Evolutionary conservation across 768 basidiomycete species (phyloP), one percentile per base, ranked within the genome.

Genomic region (Xerocomus brunneocitrinus): DNA sequence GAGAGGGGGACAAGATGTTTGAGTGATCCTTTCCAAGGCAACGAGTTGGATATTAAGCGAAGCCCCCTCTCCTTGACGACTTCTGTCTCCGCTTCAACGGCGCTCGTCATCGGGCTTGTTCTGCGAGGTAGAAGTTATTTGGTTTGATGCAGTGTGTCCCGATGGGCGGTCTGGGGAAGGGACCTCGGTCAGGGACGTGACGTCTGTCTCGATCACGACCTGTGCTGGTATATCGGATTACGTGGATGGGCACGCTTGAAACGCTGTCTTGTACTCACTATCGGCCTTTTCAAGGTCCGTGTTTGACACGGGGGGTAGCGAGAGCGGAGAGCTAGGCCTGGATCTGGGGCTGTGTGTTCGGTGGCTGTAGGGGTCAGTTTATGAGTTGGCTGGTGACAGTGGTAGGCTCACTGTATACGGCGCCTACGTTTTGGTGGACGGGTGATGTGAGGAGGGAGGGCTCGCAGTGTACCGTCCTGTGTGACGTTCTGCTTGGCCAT

Each of bases 401-500:
- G 5, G 38, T n/a, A 19, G 19, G 22, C 55, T 46, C 30, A 53
- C 52, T 8, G 24, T 5, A 16, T 14, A 7, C 40, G 59, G 8
- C 49, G 56, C 38, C 8, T 50, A 25, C 25, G 38, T 32, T 51
- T 60, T 13, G 7, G 52, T 22, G 51, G 39, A 22, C 52, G 58
- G n/a, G 55, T 60, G 19, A 60, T 44, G 25, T 56, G 59, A 24
- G 36, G 50, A 16, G 58, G 58, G 14, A 60, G 48, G 4, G 58
- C 59, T n/a, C 40, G 47, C n/a, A 60, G 47, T 16, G 16, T 51
- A 5, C 42, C n/a, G 24, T 55, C 43, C 24, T 30, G 19, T 31
- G 13, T 16, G 32, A 19, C 3, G 22, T 13, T 38, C 36, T 38
- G 39, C 9, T 40, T 40, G 39, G 39, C 32, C 34, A 13, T 40